Base-by-base conservation (phyloP, 441 rosid genomes). In the Euphorbia schlechtendalii region DNA sequence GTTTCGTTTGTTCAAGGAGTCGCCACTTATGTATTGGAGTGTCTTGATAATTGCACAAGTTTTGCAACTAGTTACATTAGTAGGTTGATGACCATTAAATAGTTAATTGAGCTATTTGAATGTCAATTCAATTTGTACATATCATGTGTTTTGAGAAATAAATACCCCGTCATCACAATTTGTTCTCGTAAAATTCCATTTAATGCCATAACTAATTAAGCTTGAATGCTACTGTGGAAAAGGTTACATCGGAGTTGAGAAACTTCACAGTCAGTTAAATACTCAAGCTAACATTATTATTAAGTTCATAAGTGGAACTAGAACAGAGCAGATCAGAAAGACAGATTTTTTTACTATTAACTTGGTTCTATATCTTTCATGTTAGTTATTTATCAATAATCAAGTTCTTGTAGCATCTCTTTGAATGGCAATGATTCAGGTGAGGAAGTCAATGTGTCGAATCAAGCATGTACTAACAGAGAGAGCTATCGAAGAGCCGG, bases 401-500 rank as follows among this genome's bases (percentile, higher is more conserved):
- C 13, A 17, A 28, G n/a, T 14, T 70, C 61, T 71, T 55, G 65
- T 61, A 30, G 24, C 51, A 63, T 64, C 41, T 63, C 5, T 59
- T 11, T n/a, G 18, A 48, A 59, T 68, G 41, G 57, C 15, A 32
- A 8, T 65, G 45, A 60, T 64, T 56, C 82, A 89, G 96, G 96
- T 87, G 70, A 83, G 92, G 81, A 92, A 84, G 78, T 85, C 96
- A 13, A 87, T 86, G 98, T 89, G 96, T 73, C 86, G 92, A 17
- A 84, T 89, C 72, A 92, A 92, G 78, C 96, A 88, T 15, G 94
- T 89, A 48, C 85, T 92, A 62, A 85, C 94, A 0, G 96, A 92
- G 83, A 80, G 96, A 79, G 96, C 95, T 9, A 85, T 91, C 56
- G 99, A 85, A 53, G 98, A 92, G 54, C 78, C 85, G 0, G 92